A percentile compares a stretch with the other conserved stretches of the same genome.
Evolutionary conservation across 2,329 filamentous ascomycete genomes (phyloP).

Genomic region (Ceratocystis alfenasii): DNA sequence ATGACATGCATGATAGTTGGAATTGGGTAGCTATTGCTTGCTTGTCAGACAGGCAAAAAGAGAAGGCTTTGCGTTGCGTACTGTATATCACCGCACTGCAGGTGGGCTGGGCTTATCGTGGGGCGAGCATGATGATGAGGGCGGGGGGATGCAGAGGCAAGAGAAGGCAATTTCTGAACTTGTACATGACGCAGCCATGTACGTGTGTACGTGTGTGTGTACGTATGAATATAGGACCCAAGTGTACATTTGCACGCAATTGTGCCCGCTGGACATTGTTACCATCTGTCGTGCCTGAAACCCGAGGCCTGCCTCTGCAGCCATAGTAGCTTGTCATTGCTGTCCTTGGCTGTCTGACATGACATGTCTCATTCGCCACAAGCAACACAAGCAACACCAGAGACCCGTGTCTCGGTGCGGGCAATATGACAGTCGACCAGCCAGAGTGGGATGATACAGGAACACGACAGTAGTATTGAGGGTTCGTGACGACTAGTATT

Average conservation of each 20-base stretch:
- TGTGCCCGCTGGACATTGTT: too few relatives aligned
- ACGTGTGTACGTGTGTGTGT: background rate
- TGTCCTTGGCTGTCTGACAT: background rate
- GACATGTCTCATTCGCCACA: background rate
- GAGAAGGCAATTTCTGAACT: background rate
- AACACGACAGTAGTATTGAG: background rate
- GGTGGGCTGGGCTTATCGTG: background rate
- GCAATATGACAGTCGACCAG: background rate
- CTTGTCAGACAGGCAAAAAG: background rate
- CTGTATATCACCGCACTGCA: background rate
- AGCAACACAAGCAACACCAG: background rate
- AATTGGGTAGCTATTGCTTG: background rate
- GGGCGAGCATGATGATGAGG: background rate
- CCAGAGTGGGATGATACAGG: background rate
- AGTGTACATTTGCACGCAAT: background rate
- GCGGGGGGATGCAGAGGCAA: background rate
- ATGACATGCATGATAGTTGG: background rate
- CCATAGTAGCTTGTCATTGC: background rate
- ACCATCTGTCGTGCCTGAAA: too few relatives aligned
- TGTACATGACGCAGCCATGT: background rate
- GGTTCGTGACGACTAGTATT: background rate
- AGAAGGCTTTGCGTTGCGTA: background rate
- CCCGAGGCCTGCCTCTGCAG: too few relatives aligned
- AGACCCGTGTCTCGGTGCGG: conserved; percentile 1
- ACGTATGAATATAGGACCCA: background rate